Evolutionary conservation across 2,329 filamentous ascomycete genomes (phyloP).

Genomic region (Diaporthe sp.): DNA sequence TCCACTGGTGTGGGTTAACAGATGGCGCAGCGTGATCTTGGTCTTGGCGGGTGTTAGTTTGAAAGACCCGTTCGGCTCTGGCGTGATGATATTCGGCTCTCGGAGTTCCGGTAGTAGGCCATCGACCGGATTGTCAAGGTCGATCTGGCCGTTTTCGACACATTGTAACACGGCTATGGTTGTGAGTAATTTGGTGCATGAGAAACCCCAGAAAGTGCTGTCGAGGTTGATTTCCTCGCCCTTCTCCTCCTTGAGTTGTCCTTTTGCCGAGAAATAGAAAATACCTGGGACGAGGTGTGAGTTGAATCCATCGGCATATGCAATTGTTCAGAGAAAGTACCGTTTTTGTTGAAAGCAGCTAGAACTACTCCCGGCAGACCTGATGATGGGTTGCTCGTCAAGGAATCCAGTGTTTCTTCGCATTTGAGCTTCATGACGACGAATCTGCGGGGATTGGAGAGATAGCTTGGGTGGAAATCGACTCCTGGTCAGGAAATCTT

Average conservation of each 20-base stretch:
- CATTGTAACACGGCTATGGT: conserved; percentile 5
- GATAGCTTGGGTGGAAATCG: not conserved
- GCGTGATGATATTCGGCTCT: not conserved
- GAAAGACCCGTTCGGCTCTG: not conserved
- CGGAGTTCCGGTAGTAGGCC: not conserved
- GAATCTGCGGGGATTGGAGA: not conserved
- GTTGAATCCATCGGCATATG: not conserved
- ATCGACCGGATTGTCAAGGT: not conserved
- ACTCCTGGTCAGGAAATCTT: not conserved
- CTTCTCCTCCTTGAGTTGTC: not conserved
- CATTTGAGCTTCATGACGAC: not conserved
- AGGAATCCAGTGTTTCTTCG: not conserved
- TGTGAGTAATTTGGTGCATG: not conserved
- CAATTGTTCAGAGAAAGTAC: not conserved
- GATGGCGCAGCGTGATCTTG: conserved; percentile 8
- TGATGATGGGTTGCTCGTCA: not conserved
- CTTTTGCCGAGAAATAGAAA: not conserved
- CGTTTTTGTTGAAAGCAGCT: not conserved
- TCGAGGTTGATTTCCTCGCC: not conserved
- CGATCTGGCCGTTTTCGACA: not conserved
- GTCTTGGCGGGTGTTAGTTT: not conserved
- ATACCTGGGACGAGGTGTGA: not conserved
- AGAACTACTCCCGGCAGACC: not conserved
- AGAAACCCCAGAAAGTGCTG: not conserved
- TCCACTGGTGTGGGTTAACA: conserved; percentile 2